phyloP scores from a whole-genome alignment of 345 rosid genomes.

The Salix suchowensis region DNA sequence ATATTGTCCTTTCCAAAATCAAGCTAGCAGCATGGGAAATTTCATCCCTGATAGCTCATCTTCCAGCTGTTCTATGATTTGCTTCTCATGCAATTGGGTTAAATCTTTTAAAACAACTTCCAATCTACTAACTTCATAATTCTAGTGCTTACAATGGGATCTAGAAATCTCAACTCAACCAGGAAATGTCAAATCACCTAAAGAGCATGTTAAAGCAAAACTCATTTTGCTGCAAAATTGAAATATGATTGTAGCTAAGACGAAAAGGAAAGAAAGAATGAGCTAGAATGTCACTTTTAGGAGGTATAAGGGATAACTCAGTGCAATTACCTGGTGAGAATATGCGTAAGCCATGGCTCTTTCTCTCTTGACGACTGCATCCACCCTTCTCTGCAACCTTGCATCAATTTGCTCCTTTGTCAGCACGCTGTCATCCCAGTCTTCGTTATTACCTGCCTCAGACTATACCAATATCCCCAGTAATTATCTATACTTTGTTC shows the following conservation, averaged over 20 bases:
- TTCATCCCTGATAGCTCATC: not conserved
- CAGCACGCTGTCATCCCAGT: constrained; percentile 83
- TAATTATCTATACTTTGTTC: not conserved
- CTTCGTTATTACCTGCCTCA: constrained; percentile 51
- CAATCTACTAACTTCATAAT: not conserved
- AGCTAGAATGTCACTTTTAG: not conserved
- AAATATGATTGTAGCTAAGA: not conserved
- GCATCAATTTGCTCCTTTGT: constrained; percentile 72
- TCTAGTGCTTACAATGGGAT: not conserved
- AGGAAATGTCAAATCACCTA: not conserved
- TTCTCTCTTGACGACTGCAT: constrained; percentile 78
- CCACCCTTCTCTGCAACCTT: constrained; percentile 70
- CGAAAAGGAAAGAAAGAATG: not conserved
- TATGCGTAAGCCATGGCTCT: constrained; percentile 88
- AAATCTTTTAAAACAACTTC: not conserved
- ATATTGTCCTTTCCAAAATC: not conserved
- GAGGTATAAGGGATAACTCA: not conserved
- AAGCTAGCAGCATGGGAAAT: not conserved
- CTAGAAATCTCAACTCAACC: not conserved
- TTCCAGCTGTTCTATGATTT: not conserved
- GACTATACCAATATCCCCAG: constrained; percentile 38
- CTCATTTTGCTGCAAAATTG: not conserved
- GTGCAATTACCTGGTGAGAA: constrained; percentile 66
- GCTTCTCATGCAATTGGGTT: not conserved
- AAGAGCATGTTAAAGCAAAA: not conserved